Percentiles rank a stretch among this genome's conserved stretches.
These are phyloP conservation scores for Eucalyptus curtisii DNA, from an alignment of 345 rosid genomes.

Conservation along the genomic window DNA sequence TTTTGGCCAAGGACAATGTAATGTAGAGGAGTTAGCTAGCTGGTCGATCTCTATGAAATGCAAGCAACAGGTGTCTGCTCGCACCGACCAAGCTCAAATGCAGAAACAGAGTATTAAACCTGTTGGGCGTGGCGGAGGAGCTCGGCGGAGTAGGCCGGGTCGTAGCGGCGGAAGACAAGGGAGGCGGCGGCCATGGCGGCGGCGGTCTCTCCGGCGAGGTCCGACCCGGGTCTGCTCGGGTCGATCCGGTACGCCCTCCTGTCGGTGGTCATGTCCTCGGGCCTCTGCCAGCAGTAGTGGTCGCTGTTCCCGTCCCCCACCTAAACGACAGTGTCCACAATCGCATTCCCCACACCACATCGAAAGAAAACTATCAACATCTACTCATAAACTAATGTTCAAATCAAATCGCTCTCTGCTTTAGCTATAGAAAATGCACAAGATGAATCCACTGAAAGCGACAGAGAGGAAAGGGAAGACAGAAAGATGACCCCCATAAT, in stretches of 20 bases:
- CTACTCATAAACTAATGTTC: background rate
- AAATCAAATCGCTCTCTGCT: background rate
- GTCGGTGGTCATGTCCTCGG: slow-evolving; percentile 48
- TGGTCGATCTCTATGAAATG: background rate
- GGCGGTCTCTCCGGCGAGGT: slow-evolving; percentile 46
- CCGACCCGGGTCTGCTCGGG: slow-evolving; percentile 25
- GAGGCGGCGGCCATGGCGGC: slow-evolving; percentile 44
- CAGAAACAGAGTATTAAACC: slow-evolving; percentile 1
- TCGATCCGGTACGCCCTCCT: slow-evolving; percentile 20
- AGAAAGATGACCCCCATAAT: background rate
- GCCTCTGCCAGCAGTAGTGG: slow-evolving; percentile 48
- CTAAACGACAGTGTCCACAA: background rate
- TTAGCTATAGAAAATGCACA: background rate
- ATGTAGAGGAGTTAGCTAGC: background rate
- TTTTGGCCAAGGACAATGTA: background rate
- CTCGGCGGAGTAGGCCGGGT: slow-evolving; percentile 17
- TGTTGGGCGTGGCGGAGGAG: slow-evolving; percentile 33
- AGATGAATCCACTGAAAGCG: background rate
- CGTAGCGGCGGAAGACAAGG: slow-evolving; percentile 18
- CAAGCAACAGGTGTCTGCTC: background rate
- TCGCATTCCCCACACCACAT: background rate
- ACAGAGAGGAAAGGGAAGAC: background rate
- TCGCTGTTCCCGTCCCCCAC: slow-evolving; percentile 43
- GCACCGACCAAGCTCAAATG: background rate
- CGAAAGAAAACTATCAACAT: background rate